Conservation (phyloP, 371 early-diverging fungal genomes). For the Basidiobolus meristosporus region DNA sequence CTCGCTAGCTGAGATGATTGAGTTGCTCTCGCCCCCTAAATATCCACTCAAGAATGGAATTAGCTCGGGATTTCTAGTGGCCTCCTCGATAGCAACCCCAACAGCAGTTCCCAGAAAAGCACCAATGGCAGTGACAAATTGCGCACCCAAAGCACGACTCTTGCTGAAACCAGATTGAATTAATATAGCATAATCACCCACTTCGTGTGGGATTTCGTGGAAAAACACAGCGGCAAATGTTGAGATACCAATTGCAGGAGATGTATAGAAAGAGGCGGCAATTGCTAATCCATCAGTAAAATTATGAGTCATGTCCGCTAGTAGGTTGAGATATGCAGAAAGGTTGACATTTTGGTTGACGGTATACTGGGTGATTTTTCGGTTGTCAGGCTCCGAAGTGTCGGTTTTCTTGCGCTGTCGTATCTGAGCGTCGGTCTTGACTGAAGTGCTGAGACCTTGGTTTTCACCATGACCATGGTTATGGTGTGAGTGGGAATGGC, state of each 20-base stretch:
- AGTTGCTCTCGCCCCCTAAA: too few relatives aligned
- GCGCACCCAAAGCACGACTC: conserved; percentile 57
- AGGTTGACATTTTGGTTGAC: too few relatives aligned
- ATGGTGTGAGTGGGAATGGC: not conserved
- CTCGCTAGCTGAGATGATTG: conserved; percentile 16
- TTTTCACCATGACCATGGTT: too few relatives aligned
- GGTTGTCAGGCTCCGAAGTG: too few relatives aligned
- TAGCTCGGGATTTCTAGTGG: too few relatives aligned
- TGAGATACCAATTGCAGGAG: conserved; percentile 61
- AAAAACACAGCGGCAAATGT: conserved; percentile 83
- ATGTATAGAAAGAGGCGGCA: conserved; percentile 71
- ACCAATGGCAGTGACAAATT: conserved; percentile 64
- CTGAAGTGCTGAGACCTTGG: too few relatives aligned
- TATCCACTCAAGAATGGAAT: too few relatives aligned
- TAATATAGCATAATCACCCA: conserved; percentile 81
- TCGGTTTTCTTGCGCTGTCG: too few relatives aligned
- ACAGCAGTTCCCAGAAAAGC: conserved; percentile 63
- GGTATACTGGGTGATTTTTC: too few relatives aligned
- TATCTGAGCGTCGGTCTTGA: too few relatives aligned
- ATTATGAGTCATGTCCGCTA: conserved; percentile 80
- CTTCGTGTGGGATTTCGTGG: conserved; percentile 87
- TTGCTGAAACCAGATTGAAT: conserved; percentile 66
- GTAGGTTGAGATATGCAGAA: conserved; percentile 65
- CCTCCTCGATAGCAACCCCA: conserved; percentile 65
- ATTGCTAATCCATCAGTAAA: conserved; percentile 87